Evolutionary conservation across 2,329 filamentous ascomycete genomes (phyloP), one percentile per base, ranked within the genome.

Genomic region (Dendryphion nanum): DNA sequence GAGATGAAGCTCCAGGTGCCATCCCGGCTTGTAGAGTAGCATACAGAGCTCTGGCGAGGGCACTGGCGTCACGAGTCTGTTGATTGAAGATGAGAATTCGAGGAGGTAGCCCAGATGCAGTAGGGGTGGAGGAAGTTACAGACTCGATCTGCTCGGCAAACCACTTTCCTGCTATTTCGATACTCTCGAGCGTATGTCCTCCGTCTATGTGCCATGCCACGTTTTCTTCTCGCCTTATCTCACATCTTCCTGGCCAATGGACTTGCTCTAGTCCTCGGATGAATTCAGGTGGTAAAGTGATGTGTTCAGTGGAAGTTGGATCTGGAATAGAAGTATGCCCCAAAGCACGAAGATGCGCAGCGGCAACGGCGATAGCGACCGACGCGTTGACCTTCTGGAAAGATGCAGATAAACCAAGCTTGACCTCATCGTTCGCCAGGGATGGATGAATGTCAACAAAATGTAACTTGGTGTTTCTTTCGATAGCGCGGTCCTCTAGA

Each of bases 81-180:
- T 96, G 91, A 65, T 96, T 96, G 74, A 97, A 97, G 33, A 97
- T 76, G 31, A 97, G 70, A 40, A 85, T 72, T 0, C 87, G 71
- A 5, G 69, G 57, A 7, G 45, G 37, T 15, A 43, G 38, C 10
- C 40, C 37, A 4, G 47, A 38, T 16, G 37, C 36, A 50, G 43
- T 46, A 10, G 10, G 23, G n/a, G 41, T 41, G 5, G 64, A 53
- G 4, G 63, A 55, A 8, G 63, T 61, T 30, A 65, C 63, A 13
- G 62, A 53, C 10, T 55, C 48, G 24, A 59, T 67, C 45, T 51
- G 64, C 30, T 64, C 58, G 6, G 78, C 78, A 54, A 91, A 91
- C 90, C 90, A 96, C 48, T 73, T 74, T 3, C 81, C 87, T 8
- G 86, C 85, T 29, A 87, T 76, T 36, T 80, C 75, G 46, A 96